Percentiles rank a stretch among this genome's conserved stretches.
phyloP scores from a whole-genome alignment of 1,284 basidiomycete species.

The Fomes fomentarius region DNA sequence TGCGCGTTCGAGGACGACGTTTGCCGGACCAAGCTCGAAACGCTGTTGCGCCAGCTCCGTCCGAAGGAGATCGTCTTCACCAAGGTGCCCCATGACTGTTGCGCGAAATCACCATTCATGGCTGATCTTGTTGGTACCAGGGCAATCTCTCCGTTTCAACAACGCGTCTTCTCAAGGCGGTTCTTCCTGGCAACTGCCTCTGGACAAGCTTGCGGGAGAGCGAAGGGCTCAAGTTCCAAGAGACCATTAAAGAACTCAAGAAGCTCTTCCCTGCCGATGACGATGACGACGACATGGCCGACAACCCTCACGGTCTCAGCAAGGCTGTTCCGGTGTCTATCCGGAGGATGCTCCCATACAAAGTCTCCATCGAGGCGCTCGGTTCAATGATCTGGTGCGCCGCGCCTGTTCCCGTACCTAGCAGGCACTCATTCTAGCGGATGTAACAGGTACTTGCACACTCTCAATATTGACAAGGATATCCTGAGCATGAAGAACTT shows the following conservation, averaged over 20 bases:
- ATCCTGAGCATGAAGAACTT: slow-evolving; percentile 94
- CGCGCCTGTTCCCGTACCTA: neutral
- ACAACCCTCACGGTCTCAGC: slow-evolving; percentile 42
- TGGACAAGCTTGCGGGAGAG: slow-evolving; percentile 87
- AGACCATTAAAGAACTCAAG: slow-evolving; percentile 73
- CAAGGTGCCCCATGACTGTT: slow-evolving; percentile 59
- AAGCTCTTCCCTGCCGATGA: slow-evolving; percentile 60
- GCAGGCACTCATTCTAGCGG: neutral
- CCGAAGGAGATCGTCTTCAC: slow-evolving; percentile 94
- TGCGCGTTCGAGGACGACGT: slow-evolving; percentile 92
- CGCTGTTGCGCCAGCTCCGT: slow-evolving; percentile 88
- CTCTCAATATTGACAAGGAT: slow-evolving; percentile 93
- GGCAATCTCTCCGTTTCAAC: slow-evolving; percentile 85
- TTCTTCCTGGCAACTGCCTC: slow-evolving; percentile 78
- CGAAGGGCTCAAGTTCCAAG: slow-evolving; percentile 80
- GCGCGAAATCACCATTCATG: neutral
- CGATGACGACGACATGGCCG: slow-evolving; percentile 51
- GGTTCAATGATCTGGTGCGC: slow-evolving; percentile 86
- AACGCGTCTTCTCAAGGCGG: slow-evolving; percentile 76
- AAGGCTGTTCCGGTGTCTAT: slow-evolving; percentile 75
- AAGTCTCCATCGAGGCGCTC: slow-evolving; percentile 78
- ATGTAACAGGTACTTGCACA: slow-evolving; percentile 74
- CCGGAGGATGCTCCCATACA: slow-evolving; percentile 66
- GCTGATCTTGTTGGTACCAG: slow-evolving; percentile 39
- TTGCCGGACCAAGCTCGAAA: slow-evolving; percentile 92